Percentiles rank a stretch among this genome's conserved stretches.
Conservation (phyloP, 2,329 filamentous ascomycete genomes). For the Albifimbria verrucaria region DNA sequence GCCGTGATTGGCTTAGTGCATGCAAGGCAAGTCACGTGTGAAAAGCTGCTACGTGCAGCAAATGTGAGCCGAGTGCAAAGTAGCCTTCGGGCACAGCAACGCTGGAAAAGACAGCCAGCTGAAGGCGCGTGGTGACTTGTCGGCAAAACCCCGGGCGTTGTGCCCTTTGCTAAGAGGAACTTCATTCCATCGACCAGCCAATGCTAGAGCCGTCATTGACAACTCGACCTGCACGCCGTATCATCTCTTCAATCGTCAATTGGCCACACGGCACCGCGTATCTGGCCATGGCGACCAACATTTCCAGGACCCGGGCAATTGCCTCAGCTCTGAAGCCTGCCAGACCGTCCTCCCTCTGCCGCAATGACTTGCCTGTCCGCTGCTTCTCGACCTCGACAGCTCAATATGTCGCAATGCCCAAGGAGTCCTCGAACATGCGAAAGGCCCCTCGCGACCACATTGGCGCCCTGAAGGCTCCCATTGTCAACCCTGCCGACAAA, state of each 20-base stretch:
- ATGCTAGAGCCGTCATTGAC: conserved; percentile 26
- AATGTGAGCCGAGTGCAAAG: not conserved
- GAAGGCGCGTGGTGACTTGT: no score
- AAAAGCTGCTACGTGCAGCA: not conserved
- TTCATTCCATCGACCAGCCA: conserved; percentile 10
- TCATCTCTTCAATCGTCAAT: conserved; percentile 35
- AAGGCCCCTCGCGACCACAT: conserved; percentile 55
- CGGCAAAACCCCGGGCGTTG: conserved; percentile 2
- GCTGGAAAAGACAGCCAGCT: no score
- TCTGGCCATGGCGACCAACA: conserved; percentile 57
- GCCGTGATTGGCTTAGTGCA: conserved; percentile 3
- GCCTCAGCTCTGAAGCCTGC: conserved; percentile 54
- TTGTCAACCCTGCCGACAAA: conserved; percentile 92
- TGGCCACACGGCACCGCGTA: conserved; percentile 34
- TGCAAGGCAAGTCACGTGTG: conserved; percentile 11
- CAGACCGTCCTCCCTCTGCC: conserved; percentile 39
- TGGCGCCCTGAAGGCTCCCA: conserved; percentile 68
- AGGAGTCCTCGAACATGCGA: conserved; percentile 65
- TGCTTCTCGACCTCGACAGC: conserved; percentile 48
- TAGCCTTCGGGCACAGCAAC: no score
- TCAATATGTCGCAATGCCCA: conserved; percentile 53
- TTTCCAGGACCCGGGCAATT: conserved; percentile 54
- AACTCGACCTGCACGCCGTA: conserved; percentile 18
- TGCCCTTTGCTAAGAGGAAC: not conserved
- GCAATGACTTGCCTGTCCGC: conserved; percentile 39